These are phyloP conservation scores for Pezicula carpinea DNA, from an alignment of 2,329 filamentous ascomycete genomes.

Conservation along the genomic window DNA sequence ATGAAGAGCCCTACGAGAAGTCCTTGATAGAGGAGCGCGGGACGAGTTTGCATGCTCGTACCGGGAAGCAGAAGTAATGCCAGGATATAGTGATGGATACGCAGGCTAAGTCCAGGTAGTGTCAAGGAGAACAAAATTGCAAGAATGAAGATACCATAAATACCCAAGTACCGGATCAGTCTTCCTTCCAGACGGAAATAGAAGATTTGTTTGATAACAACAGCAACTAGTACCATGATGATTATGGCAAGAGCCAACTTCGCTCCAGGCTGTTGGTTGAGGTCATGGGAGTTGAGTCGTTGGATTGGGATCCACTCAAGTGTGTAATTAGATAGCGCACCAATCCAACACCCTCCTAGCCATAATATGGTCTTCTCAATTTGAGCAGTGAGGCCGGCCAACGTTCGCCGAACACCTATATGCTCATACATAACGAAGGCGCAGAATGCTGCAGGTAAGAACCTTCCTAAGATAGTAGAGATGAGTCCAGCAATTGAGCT, in stretches of 20 bases:
- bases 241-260: constrained; percentile 77
- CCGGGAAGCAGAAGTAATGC: constrained; percentile 82
- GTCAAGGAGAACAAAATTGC: constrained; percentile 66
- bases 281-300: constrained; percentile 84
- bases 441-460: constrained; percentile 82
- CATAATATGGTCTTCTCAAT: constrained; percentile 87
- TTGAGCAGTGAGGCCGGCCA: constrained; percentile 72
- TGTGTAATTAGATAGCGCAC: constrained; percentile 89
- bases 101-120: constrained; percentile 72
- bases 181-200: constrained; percentile 82
- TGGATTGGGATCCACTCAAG: constrained; percentile 92
- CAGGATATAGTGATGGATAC: constrained; percentile 94
- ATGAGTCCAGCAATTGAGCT: constrained; percentile 65
- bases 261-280: constrained; percentile 84
- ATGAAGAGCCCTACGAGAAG: constrained; percentile 86
- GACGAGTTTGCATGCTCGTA: constrained; percentile 82
- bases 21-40: constrained; percentile 82
- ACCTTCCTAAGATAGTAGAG: constrained; percentile 73
- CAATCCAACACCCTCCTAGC: constrained; percentile 87
- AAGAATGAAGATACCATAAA: constrained; percentile 66
- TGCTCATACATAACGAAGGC: constrained; percentile 85
- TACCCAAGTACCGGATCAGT: constrained; percentile 68
- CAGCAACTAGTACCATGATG: constrained; percentile 61
- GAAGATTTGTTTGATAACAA: constrained; percentile 75
- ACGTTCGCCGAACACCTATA: constrained; percentile 69